Evolutionary conservation across 306 rosid genomes (phyloP).

Genomic region (Quercus berberidifolia): DNA sequence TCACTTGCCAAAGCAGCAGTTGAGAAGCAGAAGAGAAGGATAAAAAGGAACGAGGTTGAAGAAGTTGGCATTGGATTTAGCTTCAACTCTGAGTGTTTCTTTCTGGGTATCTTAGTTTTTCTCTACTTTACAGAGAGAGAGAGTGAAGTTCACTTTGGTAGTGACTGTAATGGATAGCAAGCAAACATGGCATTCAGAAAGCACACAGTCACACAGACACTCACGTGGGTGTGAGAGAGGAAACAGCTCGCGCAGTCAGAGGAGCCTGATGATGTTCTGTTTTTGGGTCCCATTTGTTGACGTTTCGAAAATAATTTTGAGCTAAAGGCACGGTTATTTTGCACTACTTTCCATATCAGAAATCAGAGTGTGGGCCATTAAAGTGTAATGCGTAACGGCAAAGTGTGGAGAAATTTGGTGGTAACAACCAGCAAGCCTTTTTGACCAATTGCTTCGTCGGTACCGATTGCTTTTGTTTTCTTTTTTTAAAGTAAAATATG

Average conservation of each 20-base stretch:
- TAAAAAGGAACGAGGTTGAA: constrained; percentile 28
- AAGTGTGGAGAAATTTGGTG: not conserved
- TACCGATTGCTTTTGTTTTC: too few species aligned
- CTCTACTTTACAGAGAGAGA: not conserved
- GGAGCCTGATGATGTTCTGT: not conserved
- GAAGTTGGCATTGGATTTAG: constrained; percentile 32
- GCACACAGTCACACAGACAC: not conserved
- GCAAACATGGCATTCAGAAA: not conserved
- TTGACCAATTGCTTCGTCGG: not conserved
- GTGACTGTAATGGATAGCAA: not conserved
- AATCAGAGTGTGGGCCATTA: not conserved
- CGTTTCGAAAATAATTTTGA: not conserved
- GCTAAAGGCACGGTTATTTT: not conserved
- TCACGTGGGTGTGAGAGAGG: not conserved
- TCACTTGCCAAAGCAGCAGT: constrained; percentile 60
- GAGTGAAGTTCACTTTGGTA: not conserved
- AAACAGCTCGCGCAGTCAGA: not conserved
- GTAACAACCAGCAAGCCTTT: not conserved
- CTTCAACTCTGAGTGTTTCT: not conserved
- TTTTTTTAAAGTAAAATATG: too few species aligned
- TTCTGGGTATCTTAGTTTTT: not conserved
- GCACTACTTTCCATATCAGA: not conserved
- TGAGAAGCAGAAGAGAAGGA: constrained; percentile 31
- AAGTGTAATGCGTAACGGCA: not conserved
- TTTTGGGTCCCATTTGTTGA: not conserved